Percentiles rank a stretch among this genome's conserved stretches.
Conservation (phyloP, 2,329 filamentous ascomycete genomes). For the Gnomoniopsis smithogilvyi region DNA sequence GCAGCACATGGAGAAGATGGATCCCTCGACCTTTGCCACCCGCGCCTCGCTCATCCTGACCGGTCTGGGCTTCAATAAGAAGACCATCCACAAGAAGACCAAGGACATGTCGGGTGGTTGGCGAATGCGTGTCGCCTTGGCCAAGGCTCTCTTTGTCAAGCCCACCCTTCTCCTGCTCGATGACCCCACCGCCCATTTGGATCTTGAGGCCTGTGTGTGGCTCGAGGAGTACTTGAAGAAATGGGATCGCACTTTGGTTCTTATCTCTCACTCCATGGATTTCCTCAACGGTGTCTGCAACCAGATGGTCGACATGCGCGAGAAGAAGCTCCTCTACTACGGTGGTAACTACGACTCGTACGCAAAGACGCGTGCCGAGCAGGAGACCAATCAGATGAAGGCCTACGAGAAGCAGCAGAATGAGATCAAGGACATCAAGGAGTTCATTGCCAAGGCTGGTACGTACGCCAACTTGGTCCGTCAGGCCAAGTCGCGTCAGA, state of each 20-base stretch:
- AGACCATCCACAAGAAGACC: constrained; percentile 97
- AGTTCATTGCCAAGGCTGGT: constrained; percentile 99
- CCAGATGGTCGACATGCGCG: constrained; percentile 98
- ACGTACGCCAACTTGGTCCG: constrained; percentile 99
- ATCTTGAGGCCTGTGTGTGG: constrained; percentile 99
- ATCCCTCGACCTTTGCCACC: constrained; percentile 93
- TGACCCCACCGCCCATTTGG: constrained; percentile 98
- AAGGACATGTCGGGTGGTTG: constrained; percentile 99
- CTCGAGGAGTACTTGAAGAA: constrained; percentile 99
- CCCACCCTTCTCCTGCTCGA: constrained; percentile 93
- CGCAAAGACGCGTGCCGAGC: constrained; percentile 87
- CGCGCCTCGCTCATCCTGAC: constrained; percentile 95
- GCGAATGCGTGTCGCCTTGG: constrained; percentile 98
- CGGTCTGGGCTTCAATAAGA: constrained; percentile 99
- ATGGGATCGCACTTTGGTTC: constrained; percentile 94
- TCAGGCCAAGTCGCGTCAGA: constrained; percentile 98
- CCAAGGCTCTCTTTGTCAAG: constrained; percentile 97
- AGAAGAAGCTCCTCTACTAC: constrained; percentile 88
- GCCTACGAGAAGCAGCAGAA: constrained; percentile 99
- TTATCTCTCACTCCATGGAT: constrained; percentile 97
- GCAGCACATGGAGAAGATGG: constrained; percentile 97
- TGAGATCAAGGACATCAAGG: constrained; percentile 99
- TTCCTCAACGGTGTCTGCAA: constrained; percentile 99
- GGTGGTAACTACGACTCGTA: constrained; percentile 99
- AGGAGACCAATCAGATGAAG: constrained; percentile 98